phyloP scores from a whole-genome alignment of 306 rosid genomes.

The Casuarina glauca region DNA sequence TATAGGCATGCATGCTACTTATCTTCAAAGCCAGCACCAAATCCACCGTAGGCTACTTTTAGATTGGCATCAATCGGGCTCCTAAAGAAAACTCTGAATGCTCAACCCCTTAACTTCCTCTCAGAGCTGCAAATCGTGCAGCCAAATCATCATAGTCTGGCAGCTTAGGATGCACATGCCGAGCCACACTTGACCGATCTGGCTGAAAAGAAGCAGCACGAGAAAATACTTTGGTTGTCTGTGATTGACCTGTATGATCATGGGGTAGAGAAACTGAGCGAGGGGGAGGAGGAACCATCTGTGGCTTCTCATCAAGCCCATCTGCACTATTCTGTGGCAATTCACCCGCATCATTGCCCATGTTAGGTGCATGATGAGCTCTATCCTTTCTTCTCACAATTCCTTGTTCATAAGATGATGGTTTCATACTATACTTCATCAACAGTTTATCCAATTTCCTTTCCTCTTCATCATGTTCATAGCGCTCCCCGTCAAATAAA shows the following conservation, averaged over 20 bases:
- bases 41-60: constrained; percentile 23
- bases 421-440: constrained; percentile 81
- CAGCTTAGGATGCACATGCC: constrained; percentile 93
- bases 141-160: constrained; percentile 90
- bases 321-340: constrained; percentile 40
- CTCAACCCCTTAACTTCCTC: constrained; percentile 49
- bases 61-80: constrained; percentile 22
- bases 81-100: constrained; percentile 24
- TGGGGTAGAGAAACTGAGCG: constrained; percentile 78
- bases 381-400: constrained; percentile 60
- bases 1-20: constrained; percentile 11
- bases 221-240: constrained; percentile 54
- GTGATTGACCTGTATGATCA: constrained; percentile 48
- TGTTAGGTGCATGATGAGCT: constrained; percentile 54
- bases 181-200: constrained; percentile 56
- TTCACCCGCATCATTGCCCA: constrained; percentile 31
- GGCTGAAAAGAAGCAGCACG: constrained; percentile 90
- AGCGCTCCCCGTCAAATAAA: constrained; percentile 69
- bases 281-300: constrained; percentile 35
- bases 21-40: constrained; percentile 17
- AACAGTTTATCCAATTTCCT: constrained; percentile 79
- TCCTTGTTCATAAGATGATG: constrained; percentile 53
- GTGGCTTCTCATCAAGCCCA: constrained; percentile 41
- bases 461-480: constrained; percentile 71
- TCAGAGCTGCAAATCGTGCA: constrained; percentile 78